phyloP scores from a whole-genome alignment of 441 rosid genomes.

The Adansonia rubrostipa region DNA sequence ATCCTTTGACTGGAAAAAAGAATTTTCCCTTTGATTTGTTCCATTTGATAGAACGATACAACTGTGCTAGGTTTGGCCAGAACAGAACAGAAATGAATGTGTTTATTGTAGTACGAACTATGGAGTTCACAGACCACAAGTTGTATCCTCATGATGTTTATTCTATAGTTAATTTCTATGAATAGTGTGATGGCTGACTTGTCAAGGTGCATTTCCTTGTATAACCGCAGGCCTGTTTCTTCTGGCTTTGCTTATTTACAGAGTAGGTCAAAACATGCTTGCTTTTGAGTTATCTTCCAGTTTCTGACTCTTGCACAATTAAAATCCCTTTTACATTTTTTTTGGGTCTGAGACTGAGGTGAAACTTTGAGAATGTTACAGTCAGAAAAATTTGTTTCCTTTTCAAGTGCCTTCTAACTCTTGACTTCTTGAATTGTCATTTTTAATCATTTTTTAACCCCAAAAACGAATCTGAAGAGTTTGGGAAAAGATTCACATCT shows the following conservation, averaged over 20 bases:
- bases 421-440: neutral
- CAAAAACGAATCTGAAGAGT: neutral
- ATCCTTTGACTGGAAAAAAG: neutral
- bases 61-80: constrained; percentile 2
- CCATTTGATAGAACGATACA: neutral
- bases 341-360: too few relatives aligned
- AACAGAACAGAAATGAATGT: neutral
- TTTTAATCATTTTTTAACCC: neutral
- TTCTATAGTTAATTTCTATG: neutral
- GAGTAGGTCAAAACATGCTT: neutral
- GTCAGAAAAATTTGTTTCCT: neutral
- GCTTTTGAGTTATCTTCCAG: neutral
- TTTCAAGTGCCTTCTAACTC: neutral
- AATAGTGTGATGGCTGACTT: neutral
- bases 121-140: neutral
- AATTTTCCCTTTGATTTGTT: neutral
- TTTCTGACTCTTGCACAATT: neutral
- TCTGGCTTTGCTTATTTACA: constrained; percentile 2
- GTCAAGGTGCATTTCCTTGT: neutral
- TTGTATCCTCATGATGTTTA: neutral
- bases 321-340: neutral
- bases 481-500: too few relatives aligned
- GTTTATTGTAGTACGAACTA: neutral
- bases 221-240: neutral
- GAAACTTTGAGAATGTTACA: neutral